Conservation (phyloP, 768 basidiomycete genomes). For the Leucocoprinus birnbaumii region DNA sequence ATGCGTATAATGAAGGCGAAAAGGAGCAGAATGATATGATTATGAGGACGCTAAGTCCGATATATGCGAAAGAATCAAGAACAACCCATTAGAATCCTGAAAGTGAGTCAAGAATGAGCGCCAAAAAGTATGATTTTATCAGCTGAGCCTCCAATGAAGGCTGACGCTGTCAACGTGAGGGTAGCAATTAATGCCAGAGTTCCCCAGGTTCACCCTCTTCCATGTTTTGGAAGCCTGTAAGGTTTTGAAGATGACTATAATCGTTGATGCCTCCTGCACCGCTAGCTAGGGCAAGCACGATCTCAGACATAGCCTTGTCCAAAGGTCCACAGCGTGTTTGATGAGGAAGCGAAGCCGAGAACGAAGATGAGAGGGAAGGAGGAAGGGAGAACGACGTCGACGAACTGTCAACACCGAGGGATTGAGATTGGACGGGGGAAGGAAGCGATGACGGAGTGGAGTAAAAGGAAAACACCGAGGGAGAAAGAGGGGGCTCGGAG, state of each 20-base stretch:
- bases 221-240: neutral
- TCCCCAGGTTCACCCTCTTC: slow-evolving; percentile 44
- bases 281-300: slow-evolving; percentile 24
- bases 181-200: slow-evolving; percentile 37
- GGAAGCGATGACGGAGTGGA: neutral
- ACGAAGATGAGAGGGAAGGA: slow-evolving; percentile 13
- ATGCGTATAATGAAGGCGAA: neutral
- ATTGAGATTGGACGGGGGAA: neutral
- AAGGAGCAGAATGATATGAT: slow-evolving; percentile 6
- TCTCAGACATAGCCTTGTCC: slow-evolving; percentile 21
- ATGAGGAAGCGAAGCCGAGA: slow-evolving; percentile 26
- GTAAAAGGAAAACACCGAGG: slow-evolving; percentile 1
- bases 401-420: neutral
- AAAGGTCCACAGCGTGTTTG: slow-evolving; percentile 19
- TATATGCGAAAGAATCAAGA: slow-evolving; percentile 2
- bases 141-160: neutral
- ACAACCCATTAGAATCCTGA: slow-evolving; percentile 6
- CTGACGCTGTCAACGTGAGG: neutral
- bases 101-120: neutral
- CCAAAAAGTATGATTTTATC: neutral
- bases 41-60: neutral
- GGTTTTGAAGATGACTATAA: slow-evolving; percentile 17
- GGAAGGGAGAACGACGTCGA: slow-evolving; percentile 9
- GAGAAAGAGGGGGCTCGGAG: neutral
- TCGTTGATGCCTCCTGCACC: slow-evolving; percentile 27